phyloP scores from a whole-genome alignment of 164 flowering plant species.

The Magnolia changhungtana region DNA sequence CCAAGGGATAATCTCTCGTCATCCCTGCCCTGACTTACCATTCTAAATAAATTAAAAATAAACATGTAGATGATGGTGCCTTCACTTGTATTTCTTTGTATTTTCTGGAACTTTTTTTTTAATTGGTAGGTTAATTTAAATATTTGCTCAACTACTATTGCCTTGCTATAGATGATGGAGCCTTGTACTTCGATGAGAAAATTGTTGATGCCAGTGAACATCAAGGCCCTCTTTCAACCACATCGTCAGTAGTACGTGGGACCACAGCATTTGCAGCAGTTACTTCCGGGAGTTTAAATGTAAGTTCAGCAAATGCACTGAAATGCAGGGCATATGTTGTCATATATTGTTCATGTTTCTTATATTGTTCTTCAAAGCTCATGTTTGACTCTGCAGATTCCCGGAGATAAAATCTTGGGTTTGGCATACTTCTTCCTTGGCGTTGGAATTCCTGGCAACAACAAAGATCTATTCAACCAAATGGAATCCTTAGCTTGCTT shows the following conservation, averaged over 20 bases:
- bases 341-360: slow-evolving; percentile 3
- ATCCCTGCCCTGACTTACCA: too few species aligned
- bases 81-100: background rate
- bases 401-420: slow-evolving; percentile 75
- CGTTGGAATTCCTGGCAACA: slow-evolving; percentile 76
- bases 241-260: slow-evolving; percentile 84
- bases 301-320: slow-evolving; percentile 24
- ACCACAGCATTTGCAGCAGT: slow-evolving; percentile 64
- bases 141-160: background rate
- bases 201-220: slow-evolving; percentile 54
- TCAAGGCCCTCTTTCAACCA: slow-evolving; percentile 73
- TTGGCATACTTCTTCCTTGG: slow-evolving; percentile 88
- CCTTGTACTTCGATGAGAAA: slow-evolving; percentile 84
- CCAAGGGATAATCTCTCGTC: too few species aligned
- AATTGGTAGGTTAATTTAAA: too few species aligned
- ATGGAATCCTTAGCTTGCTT: slow-evolving; percentile 67
- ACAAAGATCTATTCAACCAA: slow-evolving; percentile 79
- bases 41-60: too few species aligned
- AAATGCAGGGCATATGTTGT: background rate
- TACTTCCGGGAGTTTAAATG: slow-evolving; percentile 60
- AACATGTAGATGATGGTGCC: too few species aligned
- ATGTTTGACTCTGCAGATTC: slow-evolving; percentile 53
- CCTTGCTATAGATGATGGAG: slow-evolving; percentile 65
- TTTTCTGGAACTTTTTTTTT: background rate
- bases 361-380: background rate